phyloP scores from a whole-genome alignment of 805 yeast genomes.

The Saccharomycopsis javanensis region DNA sequence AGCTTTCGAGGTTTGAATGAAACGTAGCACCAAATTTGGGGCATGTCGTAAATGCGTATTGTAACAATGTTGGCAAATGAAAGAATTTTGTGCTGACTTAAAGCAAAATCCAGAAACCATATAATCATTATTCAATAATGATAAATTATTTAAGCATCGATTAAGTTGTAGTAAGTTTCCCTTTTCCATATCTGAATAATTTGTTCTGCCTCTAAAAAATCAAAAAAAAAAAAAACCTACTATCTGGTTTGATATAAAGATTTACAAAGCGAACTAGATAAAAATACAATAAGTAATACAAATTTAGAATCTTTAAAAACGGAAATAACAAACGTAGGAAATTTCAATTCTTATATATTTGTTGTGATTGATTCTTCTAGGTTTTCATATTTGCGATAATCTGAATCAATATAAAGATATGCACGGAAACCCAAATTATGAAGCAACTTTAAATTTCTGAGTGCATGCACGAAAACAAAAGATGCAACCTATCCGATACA shows the following conservation, averaged over 20 bases:
- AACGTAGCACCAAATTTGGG: neutral
- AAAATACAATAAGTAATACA: no score
- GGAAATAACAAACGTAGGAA: no score
- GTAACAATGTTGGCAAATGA: neutral
- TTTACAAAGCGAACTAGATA: no score
- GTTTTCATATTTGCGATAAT: no score
- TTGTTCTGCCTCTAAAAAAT: neutral
- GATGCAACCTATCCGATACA: no score
- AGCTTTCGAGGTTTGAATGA: neutral
- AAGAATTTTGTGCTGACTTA: neutral
- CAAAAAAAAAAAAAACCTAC: neutral
- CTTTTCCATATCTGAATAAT: neutral
- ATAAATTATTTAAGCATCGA: neutral
- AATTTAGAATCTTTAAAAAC: no score
- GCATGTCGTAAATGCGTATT: neutral
- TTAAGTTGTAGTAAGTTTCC: neutral
- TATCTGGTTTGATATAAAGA: no score
- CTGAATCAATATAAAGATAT: neutral
- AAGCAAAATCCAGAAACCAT: neutral
- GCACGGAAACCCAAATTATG: neutral
- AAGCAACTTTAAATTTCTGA: neutral
- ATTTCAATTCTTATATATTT: no score
- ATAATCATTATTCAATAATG: neutral
- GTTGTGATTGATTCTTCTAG: no score
- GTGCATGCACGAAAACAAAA: neutral